These are phyloP conservation scores for Coniochaeta sp. DNA, from an alignment of 2,329 filamentous ascomycete species.

Conservation along the genomic window DNA sequence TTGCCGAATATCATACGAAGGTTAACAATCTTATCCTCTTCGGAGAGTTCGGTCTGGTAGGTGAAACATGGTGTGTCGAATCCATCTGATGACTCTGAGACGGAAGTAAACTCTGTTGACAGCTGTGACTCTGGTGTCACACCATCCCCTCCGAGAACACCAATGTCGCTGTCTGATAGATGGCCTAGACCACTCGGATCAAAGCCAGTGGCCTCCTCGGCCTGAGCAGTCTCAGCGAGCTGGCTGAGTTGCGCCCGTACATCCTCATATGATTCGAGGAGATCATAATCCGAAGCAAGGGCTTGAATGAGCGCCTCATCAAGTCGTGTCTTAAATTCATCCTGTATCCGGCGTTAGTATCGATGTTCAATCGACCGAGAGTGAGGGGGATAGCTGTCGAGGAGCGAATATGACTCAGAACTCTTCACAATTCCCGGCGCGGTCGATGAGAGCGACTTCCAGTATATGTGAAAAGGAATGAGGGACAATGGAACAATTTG, in stretches of 20 bases:
- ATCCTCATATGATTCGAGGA: slow-evolving; percentile 43
- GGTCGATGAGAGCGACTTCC: neutral
- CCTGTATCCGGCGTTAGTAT: slow-evolving; percentile 31
- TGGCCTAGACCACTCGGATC: slow-evolving; percentile 67
- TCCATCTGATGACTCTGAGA: slow-evolving; percentile 13
- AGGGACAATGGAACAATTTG: neutral
- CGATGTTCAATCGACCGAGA: neutral
- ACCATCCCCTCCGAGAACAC: slow-evolving; percentile 15
- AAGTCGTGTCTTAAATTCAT: slow-evolving; percentile 65
- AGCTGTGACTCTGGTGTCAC: slow-evolving; percentile 7
- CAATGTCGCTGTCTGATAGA: slow-evolving; percentile 15
- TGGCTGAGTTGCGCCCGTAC: slow-evolving; percentile 55
- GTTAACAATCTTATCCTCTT: slow-evolving; percentile 53
- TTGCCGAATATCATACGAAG: slow-evolving; percentile 66
- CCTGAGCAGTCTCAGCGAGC: slow-evolving; percentile 54
- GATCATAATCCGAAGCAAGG: slow-evolving; percentile 66
- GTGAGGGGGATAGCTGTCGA: neutral
- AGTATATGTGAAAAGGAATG: neutral
- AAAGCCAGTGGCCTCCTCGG: slow-evolving; percentile 68
- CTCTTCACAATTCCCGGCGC: neutral
- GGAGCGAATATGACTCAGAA: neutral
- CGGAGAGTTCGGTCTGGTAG: slow-evolving; percentile 23
- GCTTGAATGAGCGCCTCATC: slow-evolving; percentile 73
- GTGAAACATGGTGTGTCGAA: slow-evolving; percentile 16
- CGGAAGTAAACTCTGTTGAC: slow-evolving; percentile 10